phyloP scores from a whole-genome alignment of 2,329 filamentous ascomycete species.

The Trichoderma hamatum region DNA sequence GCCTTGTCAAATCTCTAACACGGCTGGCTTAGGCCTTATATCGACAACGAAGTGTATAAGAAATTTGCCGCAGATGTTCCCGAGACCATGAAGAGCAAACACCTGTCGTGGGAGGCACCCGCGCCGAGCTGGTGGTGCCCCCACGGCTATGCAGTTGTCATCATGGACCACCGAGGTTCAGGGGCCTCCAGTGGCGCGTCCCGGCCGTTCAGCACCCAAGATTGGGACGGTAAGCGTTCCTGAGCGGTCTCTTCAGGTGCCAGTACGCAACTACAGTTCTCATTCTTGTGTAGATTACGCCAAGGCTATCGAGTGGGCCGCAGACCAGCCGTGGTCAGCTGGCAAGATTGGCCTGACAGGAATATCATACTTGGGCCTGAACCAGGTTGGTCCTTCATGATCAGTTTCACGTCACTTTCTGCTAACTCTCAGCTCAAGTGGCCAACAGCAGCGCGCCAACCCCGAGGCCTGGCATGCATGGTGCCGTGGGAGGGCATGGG shows the following conservation, averaged over 20 bases:
- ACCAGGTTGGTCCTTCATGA: too few species aligned
- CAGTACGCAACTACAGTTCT: background rate
- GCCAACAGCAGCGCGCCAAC: background rate
- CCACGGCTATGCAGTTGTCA: background rate
- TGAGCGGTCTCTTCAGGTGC: background rate
- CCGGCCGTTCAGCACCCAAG: too few species aligned
- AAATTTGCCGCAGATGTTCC: constrained; percentile 37
- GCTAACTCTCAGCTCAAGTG: background rate
- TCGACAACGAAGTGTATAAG: constrained; percentile 34
- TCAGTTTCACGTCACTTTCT: too few species aligned
- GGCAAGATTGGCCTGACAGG: background rate
- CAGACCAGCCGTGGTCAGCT: background rate
- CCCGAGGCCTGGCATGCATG: background rate
- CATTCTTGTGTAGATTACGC: background rate
- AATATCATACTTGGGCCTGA: background rate
- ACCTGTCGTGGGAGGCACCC: background rate
- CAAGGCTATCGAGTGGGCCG: background rate
- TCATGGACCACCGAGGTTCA: background rate
- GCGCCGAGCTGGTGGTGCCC: background rate
- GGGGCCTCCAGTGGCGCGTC: background rate
- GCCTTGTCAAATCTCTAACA: constrained; percentile 33
- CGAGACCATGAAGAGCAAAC: background rate
- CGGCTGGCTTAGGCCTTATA: too few species aligned
- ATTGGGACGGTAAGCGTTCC: background rate
- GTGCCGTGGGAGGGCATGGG: background rate